These are phyloP conservation scores for Monocercomonoides exilis DNA, from an alignment of 78 protist species.

Conservation along the genomic window DNA sequence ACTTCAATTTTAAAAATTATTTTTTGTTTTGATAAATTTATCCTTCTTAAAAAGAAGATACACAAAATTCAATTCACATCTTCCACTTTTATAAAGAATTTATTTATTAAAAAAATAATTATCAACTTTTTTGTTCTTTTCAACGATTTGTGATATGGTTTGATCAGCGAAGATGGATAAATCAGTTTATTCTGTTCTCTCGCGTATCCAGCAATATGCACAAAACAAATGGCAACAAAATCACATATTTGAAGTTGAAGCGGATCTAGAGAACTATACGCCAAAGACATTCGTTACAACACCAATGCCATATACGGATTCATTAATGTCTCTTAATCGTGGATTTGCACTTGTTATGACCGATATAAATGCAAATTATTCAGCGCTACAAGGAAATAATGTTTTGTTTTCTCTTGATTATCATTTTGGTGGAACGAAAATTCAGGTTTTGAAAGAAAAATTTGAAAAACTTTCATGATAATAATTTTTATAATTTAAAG, in stretches of 20 bases:
- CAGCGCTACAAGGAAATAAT: background rate
- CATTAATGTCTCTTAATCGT: background rate
- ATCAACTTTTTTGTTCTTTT: too few relatives aligned
- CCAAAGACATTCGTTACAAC: background rate
- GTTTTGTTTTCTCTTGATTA: background rate
- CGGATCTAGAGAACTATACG: background rate
- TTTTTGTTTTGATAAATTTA: too few relatives aligned
- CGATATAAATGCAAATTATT: background rate
- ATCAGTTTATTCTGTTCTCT: too few relatives aligned
- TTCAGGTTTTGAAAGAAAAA: background rate
- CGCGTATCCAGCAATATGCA: background rate
- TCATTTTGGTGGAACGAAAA: background rate
- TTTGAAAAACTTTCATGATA: background rate
- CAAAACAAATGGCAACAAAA: background rate
- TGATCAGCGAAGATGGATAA: too few relatives aligned
- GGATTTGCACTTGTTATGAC: background rate
- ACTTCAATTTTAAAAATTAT: too few relatives aligned
- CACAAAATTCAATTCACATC: too few relatives aligned
- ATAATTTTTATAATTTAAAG: background rate
- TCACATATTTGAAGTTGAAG: background rate
- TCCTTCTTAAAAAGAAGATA: too few relatives aligned
- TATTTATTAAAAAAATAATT: too few relatives aligned
- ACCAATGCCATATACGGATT: background rate
- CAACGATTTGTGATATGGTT: too few relatives aligned
- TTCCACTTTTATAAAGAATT: too few relatives aligned